These are phyloP conservation scores for Chaetoceros muelleri DNA, from an alignment of 108 stramenopile genomes.

Conservation along the genomic window DNA sequence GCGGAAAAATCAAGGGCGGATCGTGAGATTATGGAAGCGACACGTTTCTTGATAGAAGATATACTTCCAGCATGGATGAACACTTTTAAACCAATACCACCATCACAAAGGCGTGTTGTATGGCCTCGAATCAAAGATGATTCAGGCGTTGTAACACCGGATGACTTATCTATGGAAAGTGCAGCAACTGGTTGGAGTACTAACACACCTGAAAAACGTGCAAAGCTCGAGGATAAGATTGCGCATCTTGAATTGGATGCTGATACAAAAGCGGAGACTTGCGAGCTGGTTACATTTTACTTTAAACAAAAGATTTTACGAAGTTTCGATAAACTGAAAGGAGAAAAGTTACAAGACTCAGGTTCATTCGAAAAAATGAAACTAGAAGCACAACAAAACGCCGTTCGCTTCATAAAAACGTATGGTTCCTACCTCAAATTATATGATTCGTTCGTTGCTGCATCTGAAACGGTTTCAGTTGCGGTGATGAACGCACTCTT, in stretches of 20 bases:
- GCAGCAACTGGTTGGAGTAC: constrained; percentile 15
- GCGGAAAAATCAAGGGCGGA: constrained; percentile 6
- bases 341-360: background rate
- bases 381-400: constrained; percentile 13
- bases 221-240: constrained; percentile 43
- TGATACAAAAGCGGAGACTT: constrained; percentile 66
- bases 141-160: constrained; percentile 18
- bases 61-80: constrained; percentile 63
- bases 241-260: constrained; percentile 60
- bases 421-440: constrained; percentile 76
- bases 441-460: constrained; percentile 41
- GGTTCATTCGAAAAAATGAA: background rate
- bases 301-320: constrained; percentile 46
- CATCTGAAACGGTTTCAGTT: constrained; percentile 36
- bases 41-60: constrained; percentile 57
- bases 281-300: constrained; percentile 70
- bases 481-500: constrained; percentile 35
- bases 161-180: constrained; percentile 46
- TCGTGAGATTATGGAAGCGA: constrained; percentile 36
- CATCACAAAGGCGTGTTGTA: constrained; percentile 55
- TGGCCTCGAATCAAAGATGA: constrained; percentile 39
- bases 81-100: constrained; percentile 64
- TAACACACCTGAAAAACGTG: constrained; percentile 13
- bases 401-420: constrained; percentile 39
- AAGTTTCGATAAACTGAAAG: background rate